These are phyloP conservation scores for Podospora fimiseda DNA, from an alignment of 495 filamentous ascomycete genomes.

Conservation along the genomic window DNA sequence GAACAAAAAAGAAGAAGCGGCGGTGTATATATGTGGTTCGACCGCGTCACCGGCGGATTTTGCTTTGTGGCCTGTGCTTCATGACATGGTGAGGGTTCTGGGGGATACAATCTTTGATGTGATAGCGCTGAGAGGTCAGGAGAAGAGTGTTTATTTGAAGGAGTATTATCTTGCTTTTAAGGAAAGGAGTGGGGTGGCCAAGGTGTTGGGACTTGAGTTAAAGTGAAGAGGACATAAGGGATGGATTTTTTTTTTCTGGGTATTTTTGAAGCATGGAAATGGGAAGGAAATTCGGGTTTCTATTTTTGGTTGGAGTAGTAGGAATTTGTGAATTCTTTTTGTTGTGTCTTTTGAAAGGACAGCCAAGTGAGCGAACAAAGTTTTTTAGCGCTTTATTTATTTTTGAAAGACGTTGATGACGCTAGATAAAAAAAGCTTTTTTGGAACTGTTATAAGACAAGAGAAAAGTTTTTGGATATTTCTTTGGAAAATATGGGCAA, in stretches of 20 bases:
- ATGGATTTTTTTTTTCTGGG: not conserved
- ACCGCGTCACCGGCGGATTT: conserved; percentile 53
- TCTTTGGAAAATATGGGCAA: too few relatives aligned
- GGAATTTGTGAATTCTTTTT: too few relatives aligned
- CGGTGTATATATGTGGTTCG: not conserved
- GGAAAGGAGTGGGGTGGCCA: conserved; percentile 43
- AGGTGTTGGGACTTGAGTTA: conserved; percentile 28
- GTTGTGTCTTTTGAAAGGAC: too few relatives aligned
- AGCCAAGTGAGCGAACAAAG: too few relatives aligned
- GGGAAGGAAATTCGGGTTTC: not conserved
- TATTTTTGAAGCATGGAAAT: too few relatives aligned
- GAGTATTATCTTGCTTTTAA: conserved; percentile 49
- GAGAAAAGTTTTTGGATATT: too few relatives aligned
- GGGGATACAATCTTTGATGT: conserved; percentile 18
- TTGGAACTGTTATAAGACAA: too few relatives aligned
- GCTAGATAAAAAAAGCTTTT: too few relatives aligned
- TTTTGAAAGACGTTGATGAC: too few relatives aligned
- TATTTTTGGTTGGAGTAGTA: not conserved
- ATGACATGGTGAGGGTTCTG: conserved; percentile 44
- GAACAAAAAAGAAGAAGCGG: not conserved
- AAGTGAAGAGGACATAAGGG: not conserved
- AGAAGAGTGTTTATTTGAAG: conserved; percentile 23
- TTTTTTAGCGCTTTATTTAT: too few relatives aligned
- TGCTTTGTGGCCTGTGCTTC: conserved; percentile 63
- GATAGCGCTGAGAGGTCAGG: not conserved